Base-by-base conservation (phyloP, 148 eudicot genomes). In the Arbutus unedo region DNA sequence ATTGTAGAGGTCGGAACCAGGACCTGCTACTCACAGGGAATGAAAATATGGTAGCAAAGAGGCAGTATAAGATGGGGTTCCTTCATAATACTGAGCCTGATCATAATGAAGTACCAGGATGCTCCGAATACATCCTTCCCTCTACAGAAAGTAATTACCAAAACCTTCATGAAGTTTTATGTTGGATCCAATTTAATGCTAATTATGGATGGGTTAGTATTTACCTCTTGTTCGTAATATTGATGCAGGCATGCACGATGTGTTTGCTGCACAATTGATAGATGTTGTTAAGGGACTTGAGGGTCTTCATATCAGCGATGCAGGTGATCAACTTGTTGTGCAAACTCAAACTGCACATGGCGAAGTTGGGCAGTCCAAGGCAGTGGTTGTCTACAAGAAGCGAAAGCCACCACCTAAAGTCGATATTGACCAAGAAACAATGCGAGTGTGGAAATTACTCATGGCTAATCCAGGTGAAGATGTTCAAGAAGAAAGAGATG, bases 401-500 rank as follows among this genome's bases (percentile, higher is more conserved):
- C 85, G 94, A 73, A 83, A 78, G 49, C 87, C 83, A 81, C 93
- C 97, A 51, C 88, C 99, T 55, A 94, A 89, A 91, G 99, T 96
- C 80, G 89, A 96, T 70, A 92, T 96, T 83, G 98, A 96, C 89
- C 97, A 92, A 82, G 99, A 96, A 91, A 96, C 98, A 79, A 85
- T 53, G 70, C 88, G 89, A 82, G 99, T 96, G 8, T 96, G 99
- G 99, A 91, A 87, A 81, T 95, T 96, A 59, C 90, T 96, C 81
- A 81, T 94, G 50, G 94, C 92, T 83, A 85, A 92, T 81, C 92
- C 90, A 79, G 91, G 89, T 89, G 90, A 96, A 91, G 97, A 98
- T 47, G 89, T 96, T 79, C 68, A 64, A 23, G 91, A 96, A 81
- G 99, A 98, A 53, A 92, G 93, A 38, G 93, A 94, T 79, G 95